These are phyloP conservation scores for Candida qinlingensis DNA, from an alignment of 805 yeast species.

Conservation along the genomic window DNA sequence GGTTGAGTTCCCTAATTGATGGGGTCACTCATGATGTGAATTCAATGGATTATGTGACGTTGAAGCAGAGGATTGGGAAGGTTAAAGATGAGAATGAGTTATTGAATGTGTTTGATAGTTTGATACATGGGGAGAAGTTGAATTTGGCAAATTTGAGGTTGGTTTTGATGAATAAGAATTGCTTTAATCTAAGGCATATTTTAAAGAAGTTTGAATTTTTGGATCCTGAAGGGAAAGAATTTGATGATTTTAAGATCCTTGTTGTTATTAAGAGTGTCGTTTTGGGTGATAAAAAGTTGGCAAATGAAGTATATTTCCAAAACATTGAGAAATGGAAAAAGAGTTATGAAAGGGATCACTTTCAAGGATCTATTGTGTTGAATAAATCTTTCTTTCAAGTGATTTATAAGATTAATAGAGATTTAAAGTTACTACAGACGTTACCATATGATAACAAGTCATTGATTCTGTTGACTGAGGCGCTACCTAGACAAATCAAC, in stretches of 20 bases:
- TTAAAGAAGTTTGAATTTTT: slow-evolving; percentile 8
- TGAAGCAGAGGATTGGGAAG: not conserved
- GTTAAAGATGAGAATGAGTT: slow-evolving; percentile 2
- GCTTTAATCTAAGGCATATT: slow-evolving; percentile 3
- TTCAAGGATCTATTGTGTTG: slow-evolving; percentile 1
- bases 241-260: slow-evolving; percentile 2
- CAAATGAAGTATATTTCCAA: slow-evolving; percentile 1
- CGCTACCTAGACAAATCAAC: slow-evolving; percentile 4
- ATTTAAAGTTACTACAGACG: not conserved
- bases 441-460: not conserved
- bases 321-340: slow-evolving; percentile 3
- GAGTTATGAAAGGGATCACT: not conserved
- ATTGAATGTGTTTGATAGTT: slow-evolving; percentile 6
- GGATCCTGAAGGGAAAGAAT: slow-evolving; percentile 2
- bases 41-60: not conserved
- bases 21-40: not conserved
- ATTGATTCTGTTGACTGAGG: not conserved
- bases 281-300: slow-evolving; percentile 1
- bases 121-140: slow-evolving; percentile 6
- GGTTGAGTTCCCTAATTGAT: slow-evolving; percentile 4
- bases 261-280: slow-evolving; percentile 5
- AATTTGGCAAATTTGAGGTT: slow-evolving; percentile 2
- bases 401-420: slow-evolving; percentile 5
- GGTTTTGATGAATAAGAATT: slow-evolving; percentile 6
- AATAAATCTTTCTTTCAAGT: slow-evolving; percentile 9